Base-by-base conservation (phyloP, 805 yeast species). In the Kodamaea lidongshanica region DNA sequence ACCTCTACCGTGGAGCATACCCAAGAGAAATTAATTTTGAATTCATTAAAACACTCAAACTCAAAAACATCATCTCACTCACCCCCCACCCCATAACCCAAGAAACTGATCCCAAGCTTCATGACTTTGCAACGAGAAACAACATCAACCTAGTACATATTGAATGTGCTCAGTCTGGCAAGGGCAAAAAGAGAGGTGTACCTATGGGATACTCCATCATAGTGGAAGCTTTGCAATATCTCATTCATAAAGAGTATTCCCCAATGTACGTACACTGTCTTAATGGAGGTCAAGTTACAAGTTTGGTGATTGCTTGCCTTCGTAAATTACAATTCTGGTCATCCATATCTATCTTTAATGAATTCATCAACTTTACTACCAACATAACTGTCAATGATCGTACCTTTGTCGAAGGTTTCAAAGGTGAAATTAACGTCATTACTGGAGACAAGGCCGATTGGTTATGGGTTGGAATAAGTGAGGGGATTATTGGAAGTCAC, bases 321-420 rank as follows among this genome's bases (percentile, higher is more conserved):
- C 58, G 98, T 19, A 83, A 83, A 42, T 58, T 83, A 12, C 81
- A 85, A 15, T 75, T 80, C 43, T 92, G 98, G 98, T 79, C 92
- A 7, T 72, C 83, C 5, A 84, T 86, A 3, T 79, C 96, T 1
- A 87, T 89, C 9, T 75, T 83, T 44, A 84, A 79, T 40, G 98
- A 89, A 56, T 88, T 82, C 46, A 69, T 81, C 23, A 74, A 77
- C 33, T 88, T 74, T 52, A 73, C 88, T 6, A 77, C 84, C 10
- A 77, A 79, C 30, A 76, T 85, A 18, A 87, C 87, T 25, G 74
- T 84, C 24, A 81, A 83, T 40, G 97, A 89, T 51, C 65, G 95
- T 36, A 66, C 65, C 27, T 92, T 89, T 48, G 84, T 89, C 14
- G 95, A 87, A 40, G 75, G 76, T 9, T 89, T 84, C 52, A 63